Base-by-base conservation (phyloP, 2,329 filamentous ascomycete genomes). In the Aspergillus fumigatiaffinis region DNA sequence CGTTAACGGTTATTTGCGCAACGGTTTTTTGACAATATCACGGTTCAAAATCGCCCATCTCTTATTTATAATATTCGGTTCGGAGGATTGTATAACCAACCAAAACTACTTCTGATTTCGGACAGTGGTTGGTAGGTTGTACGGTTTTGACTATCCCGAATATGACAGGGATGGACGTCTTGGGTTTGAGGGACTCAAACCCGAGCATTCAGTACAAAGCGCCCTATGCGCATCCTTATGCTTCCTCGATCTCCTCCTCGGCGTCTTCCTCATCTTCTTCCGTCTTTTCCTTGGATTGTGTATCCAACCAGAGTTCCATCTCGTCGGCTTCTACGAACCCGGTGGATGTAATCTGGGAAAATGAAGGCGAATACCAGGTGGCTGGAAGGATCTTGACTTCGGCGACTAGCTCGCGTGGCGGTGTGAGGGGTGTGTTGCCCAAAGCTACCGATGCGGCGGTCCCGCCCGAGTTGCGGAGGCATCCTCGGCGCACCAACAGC, bases 211-310 rank as follows among this genome's bases (percentile, higher is more conserved):
- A 69, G 63, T 66, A 70, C 55, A 68, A 69, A 74, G 73, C 68
- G 61, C 66, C 69, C 54, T 68, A 71, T 64, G 68, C 71, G 68
- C 76, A 80, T 69, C 83, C 86, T 63, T 92, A 91, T 76, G 84
- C 84, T 71, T 84, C 86, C 58, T 87, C 88, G 46, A 78, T 91
- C 80, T 85, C 87, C 69, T 88, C 88, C 56, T 90, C 89, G 65
- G 85, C 88, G 57, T 91, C 90, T 29, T 88, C 88, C 55, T 92
- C 89, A 21, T 84, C 87, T 57, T 84, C 86, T 55, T 94, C 90
- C 35, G 82, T 91, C 66, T 94, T 91, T 81, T 94, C 91, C 63
- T 82, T 88, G 68, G 83, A 84, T 69, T 73, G 75, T 44, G 70
- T 80, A 52, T 87, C 86, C 55, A 87, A 85, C 21, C 87, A 91